These are phyloP conservation scores for Mycena rosella DNA, from an alignment of 768 basidiomycete species.

Conservation along the genomic window DNA sequence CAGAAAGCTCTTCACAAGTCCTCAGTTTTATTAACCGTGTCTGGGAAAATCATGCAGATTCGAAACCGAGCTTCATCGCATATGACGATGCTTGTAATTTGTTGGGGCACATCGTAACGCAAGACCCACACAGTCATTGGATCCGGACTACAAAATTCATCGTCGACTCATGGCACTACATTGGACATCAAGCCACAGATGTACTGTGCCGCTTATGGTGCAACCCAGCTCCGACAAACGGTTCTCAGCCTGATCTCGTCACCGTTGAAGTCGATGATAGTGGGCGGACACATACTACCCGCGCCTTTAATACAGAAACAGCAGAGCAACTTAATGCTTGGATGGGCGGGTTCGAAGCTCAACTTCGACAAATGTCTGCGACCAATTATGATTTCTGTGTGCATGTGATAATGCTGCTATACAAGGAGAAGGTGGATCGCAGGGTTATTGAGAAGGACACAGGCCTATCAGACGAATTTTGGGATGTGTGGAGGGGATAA, in stretches of 20 bases:
- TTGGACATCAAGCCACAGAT: background rate
- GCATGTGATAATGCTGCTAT: background rate
- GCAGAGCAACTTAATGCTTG: background rate
- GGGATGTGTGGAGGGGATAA: background rate
- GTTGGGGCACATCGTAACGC: background rate
- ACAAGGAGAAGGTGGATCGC: background rate
- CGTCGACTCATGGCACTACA: background rate
- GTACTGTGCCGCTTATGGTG: too few species aligned
- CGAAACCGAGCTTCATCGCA: background rate
- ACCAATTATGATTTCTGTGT: background rate
- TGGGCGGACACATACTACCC: background rate
- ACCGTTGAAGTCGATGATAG: background rate
- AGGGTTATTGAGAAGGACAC: background rate
- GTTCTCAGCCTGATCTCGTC: constrained; percentile 3
- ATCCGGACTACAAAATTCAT: background rate
- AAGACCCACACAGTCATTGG: background rate
- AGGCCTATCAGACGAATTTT: background rate
- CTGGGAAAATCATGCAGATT: background rate
- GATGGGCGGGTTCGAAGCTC: background rate
- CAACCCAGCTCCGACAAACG: constrained; percentile 5
- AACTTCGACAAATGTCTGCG: background rate
- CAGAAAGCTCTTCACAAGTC: constrained; percentile 9
- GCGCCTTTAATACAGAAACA: constrained; percentile 8
- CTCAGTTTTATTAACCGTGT: background rate
- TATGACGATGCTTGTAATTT: background rate